Conservation (phyloP, 148 eudicot species). For the Nyssa sinensis region DNA sequence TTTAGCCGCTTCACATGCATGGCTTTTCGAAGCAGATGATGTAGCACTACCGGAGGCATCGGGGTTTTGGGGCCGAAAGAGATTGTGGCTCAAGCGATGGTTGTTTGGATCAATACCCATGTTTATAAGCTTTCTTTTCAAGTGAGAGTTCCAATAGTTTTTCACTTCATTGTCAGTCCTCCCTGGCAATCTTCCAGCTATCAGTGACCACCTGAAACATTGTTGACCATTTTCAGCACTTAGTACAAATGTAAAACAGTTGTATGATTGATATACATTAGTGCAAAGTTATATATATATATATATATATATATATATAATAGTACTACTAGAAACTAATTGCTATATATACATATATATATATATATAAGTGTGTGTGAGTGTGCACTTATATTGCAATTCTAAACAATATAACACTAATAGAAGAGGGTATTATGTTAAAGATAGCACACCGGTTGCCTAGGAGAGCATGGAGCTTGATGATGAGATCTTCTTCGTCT, state of each 20-base stretch:
- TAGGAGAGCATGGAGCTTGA: conserved; percentile 36
- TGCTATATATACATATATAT: neutral
- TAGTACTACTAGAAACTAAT: neutral
- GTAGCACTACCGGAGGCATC: neutral
- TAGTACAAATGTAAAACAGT: neutral
- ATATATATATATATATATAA: neutral
- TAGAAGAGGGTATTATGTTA: no score
- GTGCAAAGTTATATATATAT: neutral
- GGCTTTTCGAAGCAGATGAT: neutral
- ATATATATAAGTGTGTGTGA: no score
- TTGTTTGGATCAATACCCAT: conserved; percentile 39
- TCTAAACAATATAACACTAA: no score
- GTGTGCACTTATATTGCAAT: no score
- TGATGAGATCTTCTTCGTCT: conserved; percentile 46
- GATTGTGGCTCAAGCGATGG: conserved; percentile 20
- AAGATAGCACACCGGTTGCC: conserved; percentile 37
- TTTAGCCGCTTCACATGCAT: neutral
- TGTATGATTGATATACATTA: neutral
- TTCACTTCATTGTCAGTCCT: conserved; percentile 39
- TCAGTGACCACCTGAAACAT: conserved; percentile 34
- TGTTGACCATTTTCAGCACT: neutral
- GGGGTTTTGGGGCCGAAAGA: neutral
- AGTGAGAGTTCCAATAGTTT: conserved; percentile 39
- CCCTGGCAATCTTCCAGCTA: conserved; percentile 44
- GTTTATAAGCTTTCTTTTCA: conserved; percentile 31